These are phyloP conservation scores for Sonneratia alba DNA, from an alignment of 345 rosid genomes.

Conservation along the genomic window DNA sequence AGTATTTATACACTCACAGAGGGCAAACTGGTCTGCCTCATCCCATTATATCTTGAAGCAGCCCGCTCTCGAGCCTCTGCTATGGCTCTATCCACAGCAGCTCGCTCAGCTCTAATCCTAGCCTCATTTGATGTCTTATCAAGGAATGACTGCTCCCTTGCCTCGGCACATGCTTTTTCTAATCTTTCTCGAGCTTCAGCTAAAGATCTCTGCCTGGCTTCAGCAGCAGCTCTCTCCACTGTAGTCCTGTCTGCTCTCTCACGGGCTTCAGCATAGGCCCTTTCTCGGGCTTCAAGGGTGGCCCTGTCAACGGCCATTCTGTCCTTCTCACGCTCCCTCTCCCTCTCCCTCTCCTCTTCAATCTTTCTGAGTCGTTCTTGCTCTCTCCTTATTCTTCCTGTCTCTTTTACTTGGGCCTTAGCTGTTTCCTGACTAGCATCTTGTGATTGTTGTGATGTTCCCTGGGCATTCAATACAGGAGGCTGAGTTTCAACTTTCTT, in stretches of 20 bases:
- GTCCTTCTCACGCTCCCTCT: slow-evolving; percentile 89
- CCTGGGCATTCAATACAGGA: slow-evolving; percentile 13
- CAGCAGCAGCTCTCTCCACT: slow-evolving; percentile 48
- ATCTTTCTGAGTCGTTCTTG: slow-evolving; percentile 59
- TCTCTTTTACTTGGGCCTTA: slow-evolving; percentile 36
- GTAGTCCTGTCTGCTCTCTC: slow-evolving; percentile 50
- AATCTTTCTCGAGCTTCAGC: slow-evolving; percentile 87
- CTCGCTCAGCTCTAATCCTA: slow-evolving; percentile 75
- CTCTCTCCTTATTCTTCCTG: slow-evolving; percentile 50
- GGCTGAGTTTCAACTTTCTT: slow-evolving; percentile 23
- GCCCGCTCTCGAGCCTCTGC: slow-evolving; percentile 95
- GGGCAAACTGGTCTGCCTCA: slow-evolving; percentile 35
- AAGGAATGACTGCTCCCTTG: slow-evolving; percentile 56
- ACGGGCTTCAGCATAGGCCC: slow-evolving; percentile 37
- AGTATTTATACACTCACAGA: slow-evolving; percentile 15
- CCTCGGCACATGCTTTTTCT: slow-evolving; percentile 91
- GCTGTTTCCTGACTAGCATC: slow-evolving; percentile 21
- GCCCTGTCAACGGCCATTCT: slow-evolving; percentile 78
- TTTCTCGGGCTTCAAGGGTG: slow-evolving; percentile 45
- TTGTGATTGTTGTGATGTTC: slow-evolving; percentile 22
- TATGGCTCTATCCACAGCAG: slow-evolving; percentile 87
- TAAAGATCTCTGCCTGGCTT: slow-evolving; percentile 54
- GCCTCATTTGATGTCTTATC: slow-evolving; percentile 50
- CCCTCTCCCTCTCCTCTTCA: slow-evolving; percentile 86
- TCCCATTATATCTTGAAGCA: slow-evolving; percentile 43